phyloP scores from a whole-genome alignment of 306 rosid genomes.

The Prunus campanulata region DNA sequence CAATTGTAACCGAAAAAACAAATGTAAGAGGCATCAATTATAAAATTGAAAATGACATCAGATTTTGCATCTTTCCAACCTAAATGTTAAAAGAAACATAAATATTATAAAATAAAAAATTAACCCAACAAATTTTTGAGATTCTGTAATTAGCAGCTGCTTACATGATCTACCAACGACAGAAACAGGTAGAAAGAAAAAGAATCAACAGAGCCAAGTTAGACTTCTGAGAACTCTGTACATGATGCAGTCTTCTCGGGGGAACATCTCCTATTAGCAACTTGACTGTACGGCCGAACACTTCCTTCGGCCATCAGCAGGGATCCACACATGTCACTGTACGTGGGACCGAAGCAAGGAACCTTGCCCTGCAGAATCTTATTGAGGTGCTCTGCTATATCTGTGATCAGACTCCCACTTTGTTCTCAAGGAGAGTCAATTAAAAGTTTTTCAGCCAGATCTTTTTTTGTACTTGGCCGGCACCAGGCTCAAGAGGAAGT shows the following conservation, averaged over 20 bases:
- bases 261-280: slow-evolving; percentile 2
- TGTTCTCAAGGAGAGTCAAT: slow-evolving; percentile 7
- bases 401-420: neutral
- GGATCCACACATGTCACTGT: slow-evolving; percentile 17
- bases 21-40: neutral
- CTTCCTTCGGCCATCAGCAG: slow-evolving; percentile 7
- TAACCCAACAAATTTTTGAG: neutral
- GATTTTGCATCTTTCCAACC: neutral
- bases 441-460: slow-evolving; percentile 29
- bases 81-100: too few relatives aligned
- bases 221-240: slow-evolving; percentile 16
- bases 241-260: slow-evolving; percentile 3
- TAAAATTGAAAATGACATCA: neutral
- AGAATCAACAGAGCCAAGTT: slow-evolving; percentile 15
- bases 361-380: slow-evolving; percentile 12
- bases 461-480: slow-evolving; percentile 59
- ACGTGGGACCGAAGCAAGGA: neutral
- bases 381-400: neutral
- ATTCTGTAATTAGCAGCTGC: neutral
- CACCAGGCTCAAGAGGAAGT: slow-evolving; percentile 68
- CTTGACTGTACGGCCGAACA: slow-evolving; percentile 1
- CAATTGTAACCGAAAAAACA: too few relatives aligned
- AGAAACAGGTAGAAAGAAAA: neutral
- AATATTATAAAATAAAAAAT: neutral
- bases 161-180: neutral